A percentile compares a stretch with the other conserved stretches of the same genome.
Evolutionary conservation across 805 yeast genomes (phyloP).

Genomic region (Candida piceae): DNA sequence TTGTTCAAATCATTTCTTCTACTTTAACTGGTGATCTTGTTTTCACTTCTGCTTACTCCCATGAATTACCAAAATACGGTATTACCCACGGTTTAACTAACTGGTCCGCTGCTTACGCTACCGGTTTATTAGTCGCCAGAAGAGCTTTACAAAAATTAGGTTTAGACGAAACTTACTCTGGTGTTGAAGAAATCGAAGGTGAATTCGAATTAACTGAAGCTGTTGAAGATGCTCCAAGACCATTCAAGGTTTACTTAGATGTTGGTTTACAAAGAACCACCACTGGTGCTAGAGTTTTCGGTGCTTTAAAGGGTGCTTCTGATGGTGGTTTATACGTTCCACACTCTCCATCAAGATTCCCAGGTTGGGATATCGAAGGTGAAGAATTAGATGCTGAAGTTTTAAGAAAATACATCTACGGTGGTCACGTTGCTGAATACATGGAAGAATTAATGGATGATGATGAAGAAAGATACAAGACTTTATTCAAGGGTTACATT

Average conservation of each 20-base stretch:
- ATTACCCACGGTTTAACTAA: slow-evolving; percentile 97
- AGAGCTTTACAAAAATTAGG: slow-evolving; percentile 97
- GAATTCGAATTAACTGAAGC: slow-evolving; percentile 98
- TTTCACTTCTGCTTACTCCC: slow-evolving; percentile 96
- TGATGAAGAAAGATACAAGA: slow-evolving; percentile 98
- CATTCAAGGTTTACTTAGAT: slow-evolving; percentile 99
- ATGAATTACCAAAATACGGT: slow-evolving; percentile 97
- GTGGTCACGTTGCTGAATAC: slow-evolving; percentile 99
- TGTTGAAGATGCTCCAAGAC: slow-evolving; percentile 98
- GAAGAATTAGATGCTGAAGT: slow-evolving; percentile 98
- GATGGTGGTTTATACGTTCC: slow-evolving; percentile 99
- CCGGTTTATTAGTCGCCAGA: slow-evolving; percentile 98
- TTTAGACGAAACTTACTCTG: slow-evolving; percentile 94
- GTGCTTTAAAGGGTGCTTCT: slow-evolving; percentile 99
- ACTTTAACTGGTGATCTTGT: slow-evolving; percentile 96
- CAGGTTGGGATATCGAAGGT: slow-evolving; percentile 99
- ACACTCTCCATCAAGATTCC: slow-evolving; percentile 99
- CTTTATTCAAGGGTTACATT: slow-evolving; percentile 92
- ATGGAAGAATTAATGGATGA: slow-evolving; percentile 99
- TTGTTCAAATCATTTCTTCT: slow-evolving; percentile 95
- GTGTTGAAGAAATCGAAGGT: slow-evolving; percentile 99
- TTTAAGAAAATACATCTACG: slow-evolving; percentile 98
- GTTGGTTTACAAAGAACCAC: slow-evolving; percentile 99
- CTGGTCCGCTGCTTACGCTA: slow-evolving; percentile 99
- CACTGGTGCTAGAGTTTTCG: slow-evolving; percentile 99